These are phyloP conservation scores for Mucor indicus DNA, from an alignment of 371 early-diverging fungal species.

Conservation along the genomic window DNA sequence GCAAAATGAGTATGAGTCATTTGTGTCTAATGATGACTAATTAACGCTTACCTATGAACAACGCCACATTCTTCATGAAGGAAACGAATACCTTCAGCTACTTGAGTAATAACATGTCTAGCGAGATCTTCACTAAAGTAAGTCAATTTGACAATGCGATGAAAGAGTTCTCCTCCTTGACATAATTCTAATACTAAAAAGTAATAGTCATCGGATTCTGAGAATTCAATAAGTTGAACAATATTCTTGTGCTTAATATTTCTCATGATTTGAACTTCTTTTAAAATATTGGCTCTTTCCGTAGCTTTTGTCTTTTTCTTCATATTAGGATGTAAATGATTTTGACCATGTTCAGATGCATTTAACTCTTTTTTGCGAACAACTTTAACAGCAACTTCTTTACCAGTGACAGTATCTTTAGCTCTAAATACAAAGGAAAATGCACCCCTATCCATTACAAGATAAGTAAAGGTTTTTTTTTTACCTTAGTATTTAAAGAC, in stretches of 20 bases:
- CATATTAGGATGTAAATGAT: slow-evolving; percentile 28
- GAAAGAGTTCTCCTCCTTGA: slow-evolving; percentile 85
- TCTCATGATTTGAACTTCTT: slow-evolving; percentile 88
- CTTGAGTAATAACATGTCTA: slow-evolving; percentile 84
- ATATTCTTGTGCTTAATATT: slow-evolving; percentile 80
- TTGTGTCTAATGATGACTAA: slow-evolving; percentile 23
- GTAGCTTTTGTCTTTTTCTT: slow-evolving; percentile 25
- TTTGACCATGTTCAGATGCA: slow-evolving; percentile 45
- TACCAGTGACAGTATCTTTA: slow-evolving; percentile 49
- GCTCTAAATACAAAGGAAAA: slow-evolving; percentile 80
- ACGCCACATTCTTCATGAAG: slow-evolving; percentile 87
- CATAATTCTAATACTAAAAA: slow-evolving; percentile 84
- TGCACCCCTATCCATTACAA: slow-evolving; percentile 58
- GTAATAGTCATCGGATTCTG: slow-evolving; percentile 64
- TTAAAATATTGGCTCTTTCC: slow-evolving; percentile 66
- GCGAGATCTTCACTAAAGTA: slow-evolving; percentile 77
- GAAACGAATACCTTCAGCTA: slow-evolving; percentile 86
- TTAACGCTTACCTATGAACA: slow-evolving; percentile 74
- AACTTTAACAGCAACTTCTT: slow-evolving; percentile 80
- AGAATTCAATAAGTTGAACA: slow-evolving; percentile 68
- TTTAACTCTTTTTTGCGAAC: slow-evolving; percentile 63
- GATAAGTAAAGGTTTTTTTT: neutral
- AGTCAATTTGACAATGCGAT: slow-evolving; percentile 78
- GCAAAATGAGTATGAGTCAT: slow-evolving; percentile 49
- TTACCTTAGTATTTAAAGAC: slow-evolving; percentile 1